Percentiles rank a stretch among this genome's conserved stretches.
Evolutionary conservation across 2,329 filamentous ascomycete species (phyloP).

Genomic region (Ampelomyces quisqualis): DNA sequence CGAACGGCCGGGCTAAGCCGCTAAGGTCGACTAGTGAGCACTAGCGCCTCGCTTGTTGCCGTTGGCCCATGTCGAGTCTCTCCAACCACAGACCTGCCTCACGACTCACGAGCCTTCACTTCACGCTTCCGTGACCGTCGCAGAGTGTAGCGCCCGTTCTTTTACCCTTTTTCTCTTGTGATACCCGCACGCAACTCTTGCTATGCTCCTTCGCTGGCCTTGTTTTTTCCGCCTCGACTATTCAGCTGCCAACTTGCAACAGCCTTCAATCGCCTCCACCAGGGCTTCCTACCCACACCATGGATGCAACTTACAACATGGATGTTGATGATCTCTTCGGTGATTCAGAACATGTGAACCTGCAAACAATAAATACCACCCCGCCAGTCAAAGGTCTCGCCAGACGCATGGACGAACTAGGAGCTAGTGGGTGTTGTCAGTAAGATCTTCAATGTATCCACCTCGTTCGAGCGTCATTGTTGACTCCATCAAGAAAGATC

Average conservation of each 20-base stretch:
- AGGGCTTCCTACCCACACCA: conserved; percentile 46
- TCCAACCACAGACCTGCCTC: conserved; percentile 16
- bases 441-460: conserved; percentile 50
- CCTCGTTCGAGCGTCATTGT: neutral
- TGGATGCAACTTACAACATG: conserved; percentile 50
- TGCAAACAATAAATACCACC: conserved; percentile 57
- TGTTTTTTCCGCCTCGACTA: conserved; percentile 4
- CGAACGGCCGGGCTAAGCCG: conserved; percentile 9
- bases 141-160: no score
- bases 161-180: neutral
- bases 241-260: neutral
- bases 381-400: conserved; percentile 66
- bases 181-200: neutral
- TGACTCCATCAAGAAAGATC: conserved; percentile 60
- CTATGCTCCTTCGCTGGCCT: neutral
- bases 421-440: conserved; percentile 77
- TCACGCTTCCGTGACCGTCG: conserved; percentile 8
- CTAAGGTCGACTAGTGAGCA: conserved; percentile 9
- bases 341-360: conserved; percentile 58
- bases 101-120: conserved; percentile 13
- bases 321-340: conserved; percentile 51
- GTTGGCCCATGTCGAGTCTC: conserved; percentile 14
- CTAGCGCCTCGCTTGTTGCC: conserved; percentile 17
- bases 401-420: conserved; percentile 74
- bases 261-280: neutral